Percentiles rank a stretch among this genome's conserved stretches.
Conservation (phyloP, 2,329 filamentous ascomycete genomes). For the Verruconis gallopava region DNA sequence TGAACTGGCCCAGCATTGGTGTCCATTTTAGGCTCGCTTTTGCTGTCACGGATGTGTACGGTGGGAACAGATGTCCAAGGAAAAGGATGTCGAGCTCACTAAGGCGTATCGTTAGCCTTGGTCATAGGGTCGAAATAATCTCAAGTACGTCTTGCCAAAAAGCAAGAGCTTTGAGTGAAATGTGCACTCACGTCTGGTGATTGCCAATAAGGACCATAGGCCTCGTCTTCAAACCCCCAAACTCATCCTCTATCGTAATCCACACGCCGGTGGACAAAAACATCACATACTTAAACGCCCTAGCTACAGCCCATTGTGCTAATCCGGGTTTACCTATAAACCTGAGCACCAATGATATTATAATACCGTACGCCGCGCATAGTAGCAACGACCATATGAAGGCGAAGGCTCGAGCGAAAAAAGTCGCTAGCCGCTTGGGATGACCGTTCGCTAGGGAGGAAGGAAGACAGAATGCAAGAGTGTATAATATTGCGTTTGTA, state of each 20-base stretch:
- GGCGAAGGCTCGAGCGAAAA: conserved; percentile 10
- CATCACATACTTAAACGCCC: conserved; percentile 73
- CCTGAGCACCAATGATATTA: conserved; percentile 1
- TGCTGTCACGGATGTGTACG: conserved; percentile 83
- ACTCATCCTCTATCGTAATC: conserved; percentile 55
- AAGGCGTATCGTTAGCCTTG: too few species aligned
- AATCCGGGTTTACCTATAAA: conserved; percentile 46
- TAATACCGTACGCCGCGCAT: conserved; percentile 9
- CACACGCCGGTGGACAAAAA: conserved; percentile 58
- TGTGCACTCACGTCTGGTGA: conserved; percentile 61
- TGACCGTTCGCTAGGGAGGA: neutral
- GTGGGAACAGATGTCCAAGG: conserved; percentile 79
- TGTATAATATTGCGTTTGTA: conserved; percentile 2
- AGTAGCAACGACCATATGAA: conserved; percentile 2
- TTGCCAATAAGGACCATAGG: conserved; percentile 89
- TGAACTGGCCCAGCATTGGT: conserved; percentile 92
- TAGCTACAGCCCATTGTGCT: conserved; percentile 73
- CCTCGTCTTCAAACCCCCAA: conserved; percentile 26
- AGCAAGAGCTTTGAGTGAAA: too few species aligned
- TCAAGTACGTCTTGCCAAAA: conserved; percentile 3
- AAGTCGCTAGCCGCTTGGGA: conserved; percentile 1
- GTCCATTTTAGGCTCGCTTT: conserved; percentile 70
- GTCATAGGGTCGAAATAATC: too few species aligned
- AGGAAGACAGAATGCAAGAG: conserved; percentile 2
- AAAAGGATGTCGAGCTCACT: conserved; percentile 83